These are phyloP conservation scores for Porcisia deanei DNA, from an alignment of 208 protist species.

Conservation along the genomic window DNA sequence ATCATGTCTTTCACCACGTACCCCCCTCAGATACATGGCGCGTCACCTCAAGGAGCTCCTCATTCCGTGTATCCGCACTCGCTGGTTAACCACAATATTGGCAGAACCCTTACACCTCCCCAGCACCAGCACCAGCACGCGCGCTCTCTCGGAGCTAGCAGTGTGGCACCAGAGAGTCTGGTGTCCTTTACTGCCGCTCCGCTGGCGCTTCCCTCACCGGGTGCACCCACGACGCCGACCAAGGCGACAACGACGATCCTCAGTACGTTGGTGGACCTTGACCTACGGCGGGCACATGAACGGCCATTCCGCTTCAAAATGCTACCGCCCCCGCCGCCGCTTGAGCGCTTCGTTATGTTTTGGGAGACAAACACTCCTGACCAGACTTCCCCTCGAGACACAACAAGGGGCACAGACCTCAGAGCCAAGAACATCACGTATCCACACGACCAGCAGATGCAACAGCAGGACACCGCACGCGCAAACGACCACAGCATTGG, in stretches of 20 bases:
- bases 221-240: neutral
- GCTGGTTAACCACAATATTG: conserved; percentile 1
- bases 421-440: neutral
- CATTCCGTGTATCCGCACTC: conserved; percentile 8
- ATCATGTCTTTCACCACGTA: conserved; percentile 5
- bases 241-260: neutral
- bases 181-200: conserved; percentile 2
- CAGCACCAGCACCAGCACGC: conserved; percentile 7
- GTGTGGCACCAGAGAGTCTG: conserved; percentile 7
- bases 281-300: conserved; percentile 20
- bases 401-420: neutral
- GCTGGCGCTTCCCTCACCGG: neutral
- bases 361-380: conserved; percentile 28
- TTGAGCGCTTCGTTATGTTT: conserved; percentile 17
- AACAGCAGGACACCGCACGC: neutral
- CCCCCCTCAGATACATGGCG: neutral
- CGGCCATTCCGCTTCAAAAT: conserved; percentile 32
- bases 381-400: conserved; percentile 4
- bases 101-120: neutral
- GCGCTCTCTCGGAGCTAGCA: conserved; percentile 8
- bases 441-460: neutral
- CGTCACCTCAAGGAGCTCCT: conserved; percentile 4
- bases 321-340: conserved; percentile 25
- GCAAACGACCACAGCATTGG: neutral
- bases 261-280: conserved; percentile 6